phyloP scores from a whole-genome alignment of 2,329 filamentous ascomycete species.

The Hypoxylon rubiginosum region DNA sequence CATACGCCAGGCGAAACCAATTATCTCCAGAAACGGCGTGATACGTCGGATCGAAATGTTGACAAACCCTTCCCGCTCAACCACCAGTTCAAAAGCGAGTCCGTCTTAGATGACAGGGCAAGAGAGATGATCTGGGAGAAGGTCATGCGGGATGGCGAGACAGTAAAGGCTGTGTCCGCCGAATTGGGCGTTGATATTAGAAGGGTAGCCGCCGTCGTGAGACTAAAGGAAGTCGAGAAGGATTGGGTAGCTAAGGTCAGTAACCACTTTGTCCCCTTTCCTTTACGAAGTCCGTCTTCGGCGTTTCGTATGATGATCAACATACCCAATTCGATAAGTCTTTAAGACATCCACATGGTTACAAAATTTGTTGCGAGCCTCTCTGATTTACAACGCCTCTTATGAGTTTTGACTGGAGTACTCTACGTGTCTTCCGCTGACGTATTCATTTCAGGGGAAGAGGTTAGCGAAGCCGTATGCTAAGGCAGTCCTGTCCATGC shows the following conservation, averaged over 20 bases:
- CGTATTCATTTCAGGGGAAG: conserved; percentile 72
- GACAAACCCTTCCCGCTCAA: conserved; percentile 79
- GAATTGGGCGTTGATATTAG: conserved; percentile 84
- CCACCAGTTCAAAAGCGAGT: conserved; percentile 75
- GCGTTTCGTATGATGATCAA: conserved; percentile 64
- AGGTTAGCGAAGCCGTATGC: conserved; percentile 81
- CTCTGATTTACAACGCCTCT: conserved; percentile 68
- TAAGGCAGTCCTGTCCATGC: conserved; percentile 81
- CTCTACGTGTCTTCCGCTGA: conserved; percentile 37
- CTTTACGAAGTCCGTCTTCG: background rate
- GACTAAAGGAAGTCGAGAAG: conserved; percentile 88
- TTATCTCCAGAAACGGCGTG: conserved; percentile 34
- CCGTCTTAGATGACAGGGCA: conserved; percentile 79
- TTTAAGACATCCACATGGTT: conserved; percentile 98
- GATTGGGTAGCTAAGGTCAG: conserved; percentile 82
- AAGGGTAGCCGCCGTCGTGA: conserved; percentile 85
- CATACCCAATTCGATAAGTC: conserved; percentile 96
- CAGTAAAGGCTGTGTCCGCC: conserved; percentile 82
- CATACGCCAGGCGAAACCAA: conserved; percentile 23
- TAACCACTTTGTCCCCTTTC: conserved; percentile 23
- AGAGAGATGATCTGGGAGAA: conserved; percentile 80
- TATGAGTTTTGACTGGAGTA: conserved; percentile 22
- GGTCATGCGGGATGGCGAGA: conserved; percentile 74
- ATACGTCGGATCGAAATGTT: background rate
- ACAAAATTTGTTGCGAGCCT: conserved; percentile 80